A percentile compares a stretch with the other conserved stretches of the same genome.
phyloP scores from a whole-genome alignment of 2,329 filamentous ascomycete genomes.

The Pezicula neosporulosa region DNA sequence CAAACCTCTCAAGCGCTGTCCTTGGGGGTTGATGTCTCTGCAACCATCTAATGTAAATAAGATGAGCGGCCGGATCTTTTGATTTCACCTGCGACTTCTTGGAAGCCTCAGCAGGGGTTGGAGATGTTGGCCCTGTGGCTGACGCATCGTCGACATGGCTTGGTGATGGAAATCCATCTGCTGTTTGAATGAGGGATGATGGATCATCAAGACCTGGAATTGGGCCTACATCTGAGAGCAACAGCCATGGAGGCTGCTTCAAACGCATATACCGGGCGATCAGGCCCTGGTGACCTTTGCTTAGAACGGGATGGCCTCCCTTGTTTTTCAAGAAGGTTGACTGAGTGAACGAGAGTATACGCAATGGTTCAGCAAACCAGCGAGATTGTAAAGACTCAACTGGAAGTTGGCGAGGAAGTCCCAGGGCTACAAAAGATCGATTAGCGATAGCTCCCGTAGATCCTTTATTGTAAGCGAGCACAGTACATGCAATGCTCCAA shows the following conservation, averaged over 20 bases:
- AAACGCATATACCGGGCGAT: slow-evolving; percentile 62
- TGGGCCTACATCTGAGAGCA: slow-evolving; percentile 62
- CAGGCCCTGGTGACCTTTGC: slow-evolving; percentile 56
- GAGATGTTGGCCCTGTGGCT: slow-evolving; percentile 46
- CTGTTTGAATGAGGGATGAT: slow-evolving; percentile 20
- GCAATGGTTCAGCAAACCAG: slow-evolving; percentile 68
- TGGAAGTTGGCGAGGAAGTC: slow-evolving; percentile 55
- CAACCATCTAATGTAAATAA: slow-evolving; percentile 80
- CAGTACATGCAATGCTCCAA: slow-evolving; percentile 22
- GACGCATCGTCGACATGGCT: slow-evolving; percentile 35
- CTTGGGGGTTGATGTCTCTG: slow-evolving; percentile 75
- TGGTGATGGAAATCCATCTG: slow-evolving; percentile 33
- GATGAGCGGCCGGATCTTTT: slow-evolving; percentile 58
- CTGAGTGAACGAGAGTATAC: slow-evolving; percentile 53
- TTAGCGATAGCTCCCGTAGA: slow-evolving; percentile 11
- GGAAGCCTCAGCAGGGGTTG: slow-evolving; percentile 65
- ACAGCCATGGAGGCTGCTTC: slow-evolving; percentile 58
- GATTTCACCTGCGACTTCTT: slow-evolving; percentile 41
- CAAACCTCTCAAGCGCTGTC: slow-evolving; percentile 61
- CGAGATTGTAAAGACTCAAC: slow-evolving; percentile 58
- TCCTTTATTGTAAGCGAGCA: slow-evolving; percentile 7
- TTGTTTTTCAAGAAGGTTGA: slow-evolving; percentile 58
- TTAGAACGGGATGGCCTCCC: slow-evolving; percentile 57
- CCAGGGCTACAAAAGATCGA: slow-evolving; percentile 34
- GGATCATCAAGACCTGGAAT: slow-evolving; percentile 31